These are phyloP conservation scores for Heliosperma pusillum DNA, from an alignment of 148 eudicot genomes.

Conservation along the genomic window DNA sequence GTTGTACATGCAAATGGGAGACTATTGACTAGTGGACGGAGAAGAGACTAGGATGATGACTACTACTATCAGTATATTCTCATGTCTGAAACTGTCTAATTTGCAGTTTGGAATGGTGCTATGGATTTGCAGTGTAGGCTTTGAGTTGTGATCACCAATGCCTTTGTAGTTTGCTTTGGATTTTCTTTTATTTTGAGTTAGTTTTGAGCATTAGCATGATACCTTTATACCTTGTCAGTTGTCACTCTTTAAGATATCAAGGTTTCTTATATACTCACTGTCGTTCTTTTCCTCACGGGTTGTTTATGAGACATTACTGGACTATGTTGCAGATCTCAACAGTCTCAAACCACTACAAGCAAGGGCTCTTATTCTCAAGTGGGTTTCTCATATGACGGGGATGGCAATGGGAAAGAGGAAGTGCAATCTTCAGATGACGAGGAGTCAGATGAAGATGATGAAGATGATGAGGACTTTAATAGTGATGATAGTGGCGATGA, in stretches of 20 bases:
- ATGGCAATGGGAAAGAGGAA: conserved; percentile 70
- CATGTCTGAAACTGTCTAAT: background rate
- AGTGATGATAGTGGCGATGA: conserved; percentile 98
- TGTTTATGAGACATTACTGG: background rate
- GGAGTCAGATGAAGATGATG: conserved; percentile 74
- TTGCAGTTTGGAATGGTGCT: background rate
- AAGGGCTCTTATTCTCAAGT: conserved; percentile 97
- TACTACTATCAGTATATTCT: background rate
- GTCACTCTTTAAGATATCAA: background rate
- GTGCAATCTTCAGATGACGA: conserved; percentile 63
- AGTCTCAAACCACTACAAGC: conserved; percentile 64
- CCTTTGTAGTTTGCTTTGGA: background rate
- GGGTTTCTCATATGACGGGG: conserved; percentile 95
- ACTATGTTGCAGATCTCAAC: conserved; percentile 46
- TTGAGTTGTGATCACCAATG: background rate
- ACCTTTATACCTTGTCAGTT: background rate
- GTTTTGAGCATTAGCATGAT: background rate
- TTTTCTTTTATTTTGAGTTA: background rate
- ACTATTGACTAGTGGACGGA: background rate
- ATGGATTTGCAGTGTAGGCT: background rate
- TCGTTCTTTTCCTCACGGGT: background rate
- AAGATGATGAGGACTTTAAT: conserved; percentile 86
- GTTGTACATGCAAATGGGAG: background rate
- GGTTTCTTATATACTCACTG: background rate
- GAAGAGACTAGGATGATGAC: background rate